Percentiles rank a stretch among this genome's conserved stretches.
Conservation (phyloP, 805 yeast genomes). For the Candida parachauliodes region DNA sequence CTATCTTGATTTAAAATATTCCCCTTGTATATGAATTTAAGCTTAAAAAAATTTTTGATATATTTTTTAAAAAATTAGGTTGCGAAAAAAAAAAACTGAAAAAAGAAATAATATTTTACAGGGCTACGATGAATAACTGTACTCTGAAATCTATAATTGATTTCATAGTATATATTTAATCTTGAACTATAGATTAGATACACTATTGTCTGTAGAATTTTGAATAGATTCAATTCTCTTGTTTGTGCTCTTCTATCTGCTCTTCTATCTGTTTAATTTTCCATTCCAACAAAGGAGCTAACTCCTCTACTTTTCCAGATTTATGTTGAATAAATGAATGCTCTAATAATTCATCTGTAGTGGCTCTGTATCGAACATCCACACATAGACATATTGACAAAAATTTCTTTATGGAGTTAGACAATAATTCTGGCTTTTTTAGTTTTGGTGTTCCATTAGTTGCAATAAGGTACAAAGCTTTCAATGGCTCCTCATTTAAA, state of each 20-base stretch:
- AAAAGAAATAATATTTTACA: neutral
- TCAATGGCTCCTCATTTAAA: conserved; percentile 72
- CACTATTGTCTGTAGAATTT: too few relatives aligned
- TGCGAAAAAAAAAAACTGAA: neutral
- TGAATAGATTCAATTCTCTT: too few relatives aligned
- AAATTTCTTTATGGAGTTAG: conserved; percentile 77
- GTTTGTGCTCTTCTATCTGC: conserved; percentile 5
- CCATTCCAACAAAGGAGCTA: conserved; percentile 59
- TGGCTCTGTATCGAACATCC: conserved; percentile 87
- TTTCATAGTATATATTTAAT: too few relatives aligned
- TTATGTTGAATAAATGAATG: conserved; percentile 65
- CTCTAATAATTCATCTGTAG: conserved; percentile 79
- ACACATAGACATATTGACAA: conserved; percentile 90
- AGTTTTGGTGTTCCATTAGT: conserved; percentile 79
- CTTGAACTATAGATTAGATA: too few relatives aligned
- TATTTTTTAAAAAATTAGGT: neutral
- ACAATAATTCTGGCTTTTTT: conserved; percentile 63
- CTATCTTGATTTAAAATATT: too few relatives aligned
- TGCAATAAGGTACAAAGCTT: conserved; percentile 73
- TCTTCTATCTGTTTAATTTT: conserved; percentile 16
- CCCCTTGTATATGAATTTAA: too few relatives aligned
- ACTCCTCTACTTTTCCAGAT: conserved; percentile 57
- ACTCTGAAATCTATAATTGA: too few relatives aligned
- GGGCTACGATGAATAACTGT: too few relatives aligned
- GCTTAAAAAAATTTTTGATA: neutral